These are phyloP conservation scores for Podaxis sp. DNA, from an alignment of 768 basidiomycete genomes.

Conservation along the genomic window DNA sequence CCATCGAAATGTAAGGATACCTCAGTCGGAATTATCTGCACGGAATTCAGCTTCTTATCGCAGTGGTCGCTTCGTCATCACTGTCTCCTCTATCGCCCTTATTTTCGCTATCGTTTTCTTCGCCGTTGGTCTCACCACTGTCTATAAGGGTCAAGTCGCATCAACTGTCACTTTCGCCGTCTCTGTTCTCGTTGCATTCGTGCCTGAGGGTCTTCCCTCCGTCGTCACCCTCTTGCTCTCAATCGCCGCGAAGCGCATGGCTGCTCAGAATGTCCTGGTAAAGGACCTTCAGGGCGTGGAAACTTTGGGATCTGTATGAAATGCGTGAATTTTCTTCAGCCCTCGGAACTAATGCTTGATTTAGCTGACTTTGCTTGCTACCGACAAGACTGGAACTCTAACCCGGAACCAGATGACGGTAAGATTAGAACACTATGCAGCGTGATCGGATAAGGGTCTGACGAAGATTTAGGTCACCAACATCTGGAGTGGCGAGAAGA, in stretches of 20 bases:
- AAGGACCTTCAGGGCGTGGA: conserved; percentile 76
- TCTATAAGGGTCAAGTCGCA: conserved; percentile 60
- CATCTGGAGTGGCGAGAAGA: conserved; percentile 60
- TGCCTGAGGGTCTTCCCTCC: conserved; percentile 64
- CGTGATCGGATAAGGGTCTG: background rate
- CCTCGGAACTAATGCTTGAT: background rate
- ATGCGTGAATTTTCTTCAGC: background rate
- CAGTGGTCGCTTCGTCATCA: conserved; percentile 60
- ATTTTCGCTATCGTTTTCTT: conserved; percentile 66
- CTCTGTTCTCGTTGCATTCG: conserved; percentile 61
- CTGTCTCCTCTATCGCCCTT: conserved; percentile 62
- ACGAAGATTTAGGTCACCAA: conserved; percentile 49
- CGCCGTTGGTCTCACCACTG: conserved; percentile 63
- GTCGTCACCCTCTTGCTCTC: conserved; percentile 67
- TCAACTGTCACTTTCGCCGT: conserved; percentile 64
- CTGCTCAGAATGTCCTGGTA: conserved; percentile 68
- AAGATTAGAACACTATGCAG: conserved; percentile 8
- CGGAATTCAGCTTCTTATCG: background rate
- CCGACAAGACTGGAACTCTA: conserved; percentile 72
- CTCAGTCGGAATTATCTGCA: background rate
- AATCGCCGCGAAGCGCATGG: conserved; percentile 73
- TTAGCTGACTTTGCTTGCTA: conserved; percentile 63
- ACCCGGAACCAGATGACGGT: conserved; percentile 75
- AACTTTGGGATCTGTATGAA: conserved; percentile 50
- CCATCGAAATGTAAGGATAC: conserved; percentile 55